phyloP scores from a whole-genome alignment of 306 rosid species.

The Astragalus membranaceus region DNA sequence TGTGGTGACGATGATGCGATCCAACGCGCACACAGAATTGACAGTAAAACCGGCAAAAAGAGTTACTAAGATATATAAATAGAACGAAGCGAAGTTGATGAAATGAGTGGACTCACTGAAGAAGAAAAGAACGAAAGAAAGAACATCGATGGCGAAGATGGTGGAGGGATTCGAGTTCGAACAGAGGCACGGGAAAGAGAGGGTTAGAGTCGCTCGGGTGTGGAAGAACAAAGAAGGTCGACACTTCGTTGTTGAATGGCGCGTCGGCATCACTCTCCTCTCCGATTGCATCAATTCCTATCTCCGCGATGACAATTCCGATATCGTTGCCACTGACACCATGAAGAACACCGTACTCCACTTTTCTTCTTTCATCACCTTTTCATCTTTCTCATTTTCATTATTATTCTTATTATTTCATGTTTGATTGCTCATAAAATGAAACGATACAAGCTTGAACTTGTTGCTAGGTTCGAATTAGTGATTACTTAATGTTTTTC shows the following conservation, averaged over 20 bases:
- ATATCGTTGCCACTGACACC: slow-evolving; percentile 88
- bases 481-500: neutral
- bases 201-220: slow-evolving; percentile 80
- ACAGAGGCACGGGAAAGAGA: slow-evolving; percentile 80
- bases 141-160: slow-evolving; percentile 31
- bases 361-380: no score
- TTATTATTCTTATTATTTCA: neutral
- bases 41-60: neutral
- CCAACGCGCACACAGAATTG: neutral
- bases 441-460: neutral
- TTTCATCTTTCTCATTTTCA: neutral
- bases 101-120: neutral
- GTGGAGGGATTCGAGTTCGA: slow-evolving; percentile 58
- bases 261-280: slow-evolving; percentile 58
- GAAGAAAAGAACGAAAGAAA: neutral
- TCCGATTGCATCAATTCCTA: slow-evolving; percentile 72
- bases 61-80: neutral
- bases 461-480: neutral
- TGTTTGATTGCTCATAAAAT: neutral
- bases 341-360: slow-evolving; percentile 76
- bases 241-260: slow-evolving; percentile 81
- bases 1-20: no score
- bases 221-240: slow-evolving; percentile 58
- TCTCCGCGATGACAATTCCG: slow-evolving; percentile 59
- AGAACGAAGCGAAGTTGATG: neutral